These are phyloP conservation scores for Trichosporon ovoides DNA, from an alignment of 1,284 basidiomycete species.

Conservation along the genomic window DNA sequence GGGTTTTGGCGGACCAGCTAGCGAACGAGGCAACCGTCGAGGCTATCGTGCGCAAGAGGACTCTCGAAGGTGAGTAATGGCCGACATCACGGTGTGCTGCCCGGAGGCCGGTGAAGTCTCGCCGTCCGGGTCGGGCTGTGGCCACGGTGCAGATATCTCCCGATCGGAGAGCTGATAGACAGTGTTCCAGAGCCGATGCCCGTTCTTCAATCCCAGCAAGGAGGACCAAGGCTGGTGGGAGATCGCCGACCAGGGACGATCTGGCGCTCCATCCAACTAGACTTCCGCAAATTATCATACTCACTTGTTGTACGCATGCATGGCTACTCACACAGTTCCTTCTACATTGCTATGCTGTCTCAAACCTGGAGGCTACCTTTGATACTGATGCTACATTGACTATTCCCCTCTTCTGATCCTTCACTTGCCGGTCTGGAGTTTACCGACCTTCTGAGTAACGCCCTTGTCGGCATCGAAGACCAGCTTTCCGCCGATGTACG, in stretches of 20 bases:
- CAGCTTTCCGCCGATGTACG: constrained; percentile 66
- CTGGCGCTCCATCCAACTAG: not conserved
- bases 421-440: not conserved
- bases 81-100: no score
- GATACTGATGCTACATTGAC: no score
- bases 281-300: not conserved
- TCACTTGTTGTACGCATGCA: constrained; percentile 7
- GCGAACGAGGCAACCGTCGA: constrained; percentile 74
- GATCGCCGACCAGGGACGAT: constrained; percentile 32
- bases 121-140: no score
- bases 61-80: constrained; percentile 63
- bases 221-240: constrained; percentile 71
- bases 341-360: no score
- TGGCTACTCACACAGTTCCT: constrained; percentile 42
- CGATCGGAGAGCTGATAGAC: constrained; percentile 7
- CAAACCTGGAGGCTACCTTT: no score
- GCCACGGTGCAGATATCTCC: no score
- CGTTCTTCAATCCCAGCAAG: constrained; percentile 65
- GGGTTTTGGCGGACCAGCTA: constrained; percentile 73
- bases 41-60: constrained; percentile 68
- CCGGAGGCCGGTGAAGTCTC: no score
- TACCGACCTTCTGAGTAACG: constrained; percentile 13
- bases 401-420: no score
- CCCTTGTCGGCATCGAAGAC: constrained; percentile 55
- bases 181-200: constrained; percentile 79